Base-by-base conservation (phyloP, 2,329 filamentous ascomycete species). In the Hypoxylon sp. region DNA sequence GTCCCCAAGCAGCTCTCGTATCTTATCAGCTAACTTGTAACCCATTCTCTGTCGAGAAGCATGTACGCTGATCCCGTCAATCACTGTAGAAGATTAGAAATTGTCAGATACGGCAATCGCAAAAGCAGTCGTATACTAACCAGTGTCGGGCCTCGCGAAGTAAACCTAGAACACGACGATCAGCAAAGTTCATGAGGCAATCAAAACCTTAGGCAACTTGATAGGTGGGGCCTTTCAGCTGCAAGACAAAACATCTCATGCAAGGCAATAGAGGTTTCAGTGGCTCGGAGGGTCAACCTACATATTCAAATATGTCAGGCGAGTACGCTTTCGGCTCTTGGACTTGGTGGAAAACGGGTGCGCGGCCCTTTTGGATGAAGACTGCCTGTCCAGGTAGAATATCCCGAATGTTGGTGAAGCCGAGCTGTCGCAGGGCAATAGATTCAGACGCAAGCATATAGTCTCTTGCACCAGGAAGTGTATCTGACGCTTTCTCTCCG, bases 371-470 rank as follows among this genome's bases (percentile, higher is more conserved):
- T 73, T 89, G 86, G 66, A 93, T 91, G 75, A 94, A 92, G 51
- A 94, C 92, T 0, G 92, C 92, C 79, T 94, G 87, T 35, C 92
- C 92, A 0, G 91, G 92, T 53, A 89, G 81, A 68, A 94, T 91
- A 74, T 94, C 91, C 47, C 86, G 81, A 72, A 93, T 88, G 69
- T 91, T 85, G 54, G 81, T 83, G 80, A 93, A 94, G 6, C 91
- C 91, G 56, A 92, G 87, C 76, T 93, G 90, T 62, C 88, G 85
- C 42, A 93, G 81, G 17, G 91, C 92, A 56, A 94, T 90, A 8
- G 90, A 93, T 79, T 94, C 92, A 1, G 91, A 93, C 0, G 92
- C 91, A 86, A 94, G 89, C 91, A 94, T 93, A 80, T 93, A 93
- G 79, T 93, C 92, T 73, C 80, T 89, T 2, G 88, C 87, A 1